Base-by-base conservation (phyloP, 768 basidiomycete species). In the Pulveroboletus frians region DNA sequence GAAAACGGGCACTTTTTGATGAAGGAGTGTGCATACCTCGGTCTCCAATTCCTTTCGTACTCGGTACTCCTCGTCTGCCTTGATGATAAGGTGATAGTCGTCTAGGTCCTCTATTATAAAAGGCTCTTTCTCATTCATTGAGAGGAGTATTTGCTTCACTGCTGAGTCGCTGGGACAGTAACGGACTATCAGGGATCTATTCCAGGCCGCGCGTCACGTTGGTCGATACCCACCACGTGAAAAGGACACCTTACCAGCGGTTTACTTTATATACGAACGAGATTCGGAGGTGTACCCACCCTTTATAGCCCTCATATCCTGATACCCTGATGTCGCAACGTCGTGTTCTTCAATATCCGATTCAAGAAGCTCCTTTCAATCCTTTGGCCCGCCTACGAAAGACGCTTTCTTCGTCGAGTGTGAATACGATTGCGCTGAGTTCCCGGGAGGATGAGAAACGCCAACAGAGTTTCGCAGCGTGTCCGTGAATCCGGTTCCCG, bases 81-180 rank as follows among this genome's bases (percentile, higher is more conserved):
- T 87, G 65, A 92, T 85, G 46, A 92, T 80, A 2, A 93, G 60
- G 68, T 92, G 88, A 53, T 81, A 78, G 57, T 91, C 88, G 61
- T 92, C 91, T 21, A 93, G 66, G 59, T 93, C 91, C 58, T 92
- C 86, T 52, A 93, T 88, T 54, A 93, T 84, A 65, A 93, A 93
- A 46, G 75, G 79, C 9, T 79, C 74, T 60, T 78, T 83, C 61
- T 92, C 87, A 62, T 92, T 88, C 83, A 92, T 81, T 30, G 80
- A 72, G 44, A 91, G 72, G 31, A 92, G 73, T 47, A 92, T 90
- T 63, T 92, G 88, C 68, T 92, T 93, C 51, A 93, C 91, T 1
- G 89, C 90, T 2, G 88, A 81, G 65, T 93, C 91, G 61, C 91
- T 92, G 59, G 21, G 4, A 14, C 17, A 31, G 21, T 26, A 37